Base-by-base conservation (phyloP, 768 basidiomycete species). In the Rhodotorula graminis region DNA sequence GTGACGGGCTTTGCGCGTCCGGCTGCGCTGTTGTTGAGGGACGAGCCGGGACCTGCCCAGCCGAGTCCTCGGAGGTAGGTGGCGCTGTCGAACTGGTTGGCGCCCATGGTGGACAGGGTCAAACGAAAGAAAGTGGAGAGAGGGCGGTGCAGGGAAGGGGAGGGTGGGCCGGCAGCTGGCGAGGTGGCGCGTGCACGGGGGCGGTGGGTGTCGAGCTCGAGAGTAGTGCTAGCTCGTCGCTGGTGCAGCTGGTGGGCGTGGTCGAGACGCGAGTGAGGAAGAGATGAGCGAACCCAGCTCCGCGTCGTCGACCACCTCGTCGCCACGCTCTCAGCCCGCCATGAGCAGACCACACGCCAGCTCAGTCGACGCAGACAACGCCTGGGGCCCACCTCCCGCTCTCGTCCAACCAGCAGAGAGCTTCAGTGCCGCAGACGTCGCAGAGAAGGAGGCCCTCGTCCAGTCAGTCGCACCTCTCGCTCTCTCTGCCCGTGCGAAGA, bases 51-150 rank as follows among this genome's bases (percentile, higher is more conserved):
- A 7, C 77, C 77, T 6, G 29, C 25, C 77, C 77, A 78, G 3
- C 77, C 77, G n/a, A 77, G 72, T 0, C 71, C 73, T 3, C 65
- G 66, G 14, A 78, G 77, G 65, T 73, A 78, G 37, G 58, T 75
- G 4, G 70, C 62, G 21, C 76, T 68, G 46, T 69, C 70, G 66
- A 78, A 78, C 11, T 47, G 23, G 18, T 46, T 7, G 25, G 25
- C n/a, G 14, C n/a, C 42, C 58, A 44, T 44, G 19, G n/a, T n/a
- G n/a, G n/a, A n/a, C n/a, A n/a, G 27, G 8, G 7, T 12, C 25
- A n/a, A n/a, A n/a, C 52, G 53, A 42, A 53, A 50, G 49, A 19
- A 27, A 25, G 50, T 23, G 50, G 25, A 25, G 50, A 16, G 47
- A 21, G 49, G 49, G 49, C 49, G 49, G 21, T 50, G 44, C 44